Evolutionary conservation across 495 filamentous ascomycete genomes (phyloP).

Genomic region (Podospora tetraspora): DNA sequence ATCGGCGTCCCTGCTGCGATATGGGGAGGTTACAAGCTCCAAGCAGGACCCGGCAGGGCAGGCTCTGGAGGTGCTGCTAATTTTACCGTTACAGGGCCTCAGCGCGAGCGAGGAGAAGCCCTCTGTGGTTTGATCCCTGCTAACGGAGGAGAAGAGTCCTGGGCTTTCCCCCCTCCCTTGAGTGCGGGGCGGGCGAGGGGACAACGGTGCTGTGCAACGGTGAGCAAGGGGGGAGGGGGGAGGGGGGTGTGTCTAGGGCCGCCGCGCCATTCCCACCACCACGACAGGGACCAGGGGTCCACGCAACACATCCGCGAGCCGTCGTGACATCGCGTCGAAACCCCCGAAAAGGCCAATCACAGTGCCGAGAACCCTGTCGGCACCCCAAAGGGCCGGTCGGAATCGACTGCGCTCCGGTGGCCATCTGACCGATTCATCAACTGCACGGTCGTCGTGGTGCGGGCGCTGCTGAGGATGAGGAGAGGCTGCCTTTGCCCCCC

Average conservation of each 20-base stretch:
- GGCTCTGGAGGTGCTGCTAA: conserved; percentile 10
- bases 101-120: neutral
- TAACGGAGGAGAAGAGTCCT: conserved; percentile 5
- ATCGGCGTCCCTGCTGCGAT: conserved; percentile 3
- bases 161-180: neutral
- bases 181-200: conserved; percentile 12
- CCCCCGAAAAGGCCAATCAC: conserved; percentile 22
- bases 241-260: neutral
- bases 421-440: conserved; percentile 20
- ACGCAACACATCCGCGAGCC: conserved; percentile 22
- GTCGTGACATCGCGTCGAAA: conserved; percentile 26
- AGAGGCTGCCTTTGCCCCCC: too few relatives aligned
- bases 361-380: conserved; percentile 8
- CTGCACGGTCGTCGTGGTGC: neutral
- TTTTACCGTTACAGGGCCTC: conserved; percentile 12
- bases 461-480: neutral
- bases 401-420: neutral
- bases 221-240: conserved; percentile 4
- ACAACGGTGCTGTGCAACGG: conserved; percentile 11
- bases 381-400: conserved; percentile 10
- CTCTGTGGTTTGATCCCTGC: neutral
- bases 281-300: conserved; percentile 18
- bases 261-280: conserved; percentile 1
- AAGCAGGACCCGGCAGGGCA: conserved; percentile 9
- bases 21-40: neutral